Percentiles rank a stretch among this genome's conserved stretches.
These are phyloP conservation scores for Scolecobasidium constrictum DNA, from an alignment of 2,329 filamentous ascomycete genomes.

Conservation along the genomic window DNA sequence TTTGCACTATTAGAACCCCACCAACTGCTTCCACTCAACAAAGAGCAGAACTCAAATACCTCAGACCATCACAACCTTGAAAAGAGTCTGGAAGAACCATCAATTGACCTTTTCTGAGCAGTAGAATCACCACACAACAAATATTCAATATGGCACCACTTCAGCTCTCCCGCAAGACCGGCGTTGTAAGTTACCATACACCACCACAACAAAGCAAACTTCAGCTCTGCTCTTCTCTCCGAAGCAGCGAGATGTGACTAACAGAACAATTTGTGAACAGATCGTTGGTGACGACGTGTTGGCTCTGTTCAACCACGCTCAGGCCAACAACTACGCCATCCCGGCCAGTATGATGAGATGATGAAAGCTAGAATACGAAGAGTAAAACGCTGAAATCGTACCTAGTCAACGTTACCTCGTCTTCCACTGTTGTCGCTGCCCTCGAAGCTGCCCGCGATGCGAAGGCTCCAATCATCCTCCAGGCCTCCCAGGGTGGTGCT, in stretches of 20 bases:
- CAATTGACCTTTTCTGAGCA: not conserved
- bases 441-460: conserved; percentile 92
- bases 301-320: conserved; percentile 75
- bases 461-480: conserved; percentile 86
- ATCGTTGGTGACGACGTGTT: conserved; percentile 11
- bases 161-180: conserved; percentile 48
- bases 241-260: too few species aligned
- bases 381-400: conserved; percentile 7
- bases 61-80: too few species aligned
- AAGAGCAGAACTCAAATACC: not conserved
- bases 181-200: conserved; percentile 30
- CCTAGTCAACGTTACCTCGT: conserved; percentile 73
- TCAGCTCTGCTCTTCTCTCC: not conserved
- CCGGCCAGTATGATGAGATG: conserved; percentile 54
- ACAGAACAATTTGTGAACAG: too few species aligned
- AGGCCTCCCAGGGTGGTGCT: conserved; percentile 86
- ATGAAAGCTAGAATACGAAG: not conserved
- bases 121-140: too few species aligned
- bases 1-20: too few species aligned
- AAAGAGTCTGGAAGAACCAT: too few species aligned
- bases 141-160: not conserved
- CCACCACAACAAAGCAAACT: not conserved
- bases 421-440: conserved; percentile 71
- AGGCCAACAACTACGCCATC: conserved; percentile 79
- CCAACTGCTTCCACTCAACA: too few species aligned